These are phyloP conservation scores for Microdochium paspali DNA, from an alignment of 2,329 filamentous ascomycete genomes.

Conservation along the genomic window DNA sequence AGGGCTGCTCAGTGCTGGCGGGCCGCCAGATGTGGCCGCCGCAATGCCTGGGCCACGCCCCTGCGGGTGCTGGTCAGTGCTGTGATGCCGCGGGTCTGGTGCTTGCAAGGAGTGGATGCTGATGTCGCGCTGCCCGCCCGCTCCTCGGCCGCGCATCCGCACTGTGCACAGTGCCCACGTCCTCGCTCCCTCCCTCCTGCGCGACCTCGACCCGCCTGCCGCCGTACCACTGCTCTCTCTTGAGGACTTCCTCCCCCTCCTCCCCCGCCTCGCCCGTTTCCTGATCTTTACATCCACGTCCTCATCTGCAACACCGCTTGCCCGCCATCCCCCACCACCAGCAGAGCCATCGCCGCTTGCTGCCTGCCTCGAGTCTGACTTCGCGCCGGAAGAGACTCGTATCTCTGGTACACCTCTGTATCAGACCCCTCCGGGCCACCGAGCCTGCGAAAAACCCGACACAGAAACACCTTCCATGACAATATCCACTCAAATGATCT, in stretches of 20 bases:
- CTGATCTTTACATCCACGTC: background rate
- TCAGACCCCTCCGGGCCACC: constrained; percentile 12
- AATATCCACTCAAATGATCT: constrained; percentile 44
- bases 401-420: constrained; percentile 8
- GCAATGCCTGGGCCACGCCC: background rate
- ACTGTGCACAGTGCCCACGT: constrained; percentile 3
- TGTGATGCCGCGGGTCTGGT: background rate
- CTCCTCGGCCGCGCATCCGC: constrained; percentile 12
- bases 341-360: background rate
- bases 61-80: background rate
- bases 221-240: constrained; percentile 15
- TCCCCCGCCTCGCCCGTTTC: background rate
- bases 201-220: constrained; percentile 14
- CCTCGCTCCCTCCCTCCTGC: constrained; percentile 19
- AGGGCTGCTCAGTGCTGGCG: background rate
- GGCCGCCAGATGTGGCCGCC: too few relatives aligned
- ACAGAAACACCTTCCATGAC: constrained; percentile 41
- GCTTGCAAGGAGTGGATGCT: background rate
- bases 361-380: background rate
- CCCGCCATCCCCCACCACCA: background rate
- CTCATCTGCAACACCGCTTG: background rate
- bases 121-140: constrained; percentile 5
- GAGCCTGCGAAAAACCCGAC: constrained; percentile 24
- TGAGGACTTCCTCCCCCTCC: background rate
- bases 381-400: background rate